Conservation (phyloP, 1,284 basidiomycete genomes). For the Laetiporus sulphureus region DNA sequence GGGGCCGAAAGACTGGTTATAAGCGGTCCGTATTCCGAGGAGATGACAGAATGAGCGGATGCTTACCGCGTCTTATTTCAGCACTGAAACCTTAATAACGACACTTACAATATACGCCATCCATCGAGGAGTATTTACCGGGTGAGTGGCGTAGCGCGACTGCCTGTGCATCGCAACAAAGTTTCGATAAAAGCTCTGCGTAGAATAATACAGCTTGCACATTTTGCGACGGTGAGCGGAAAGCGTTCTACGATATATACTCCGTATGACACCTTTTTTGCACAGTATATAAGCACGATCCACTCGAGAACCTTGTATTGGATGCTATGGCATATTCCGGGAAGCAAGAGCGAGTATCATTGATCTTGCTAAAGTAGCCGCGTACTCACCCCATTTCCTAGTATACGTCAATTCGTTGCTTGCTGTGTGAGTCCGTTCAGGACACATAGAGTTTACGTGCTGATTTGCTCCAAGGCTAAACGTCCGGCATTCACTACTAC, state of each 20-base stretch:
- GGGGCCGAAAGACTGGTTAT: constrained; percentile 4
- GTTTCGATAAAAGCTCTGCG: not conserved
- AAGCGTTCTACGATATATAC: not conserved
- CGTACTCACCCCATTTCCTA: not conserved
- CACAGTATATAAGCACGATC: constrained; percentile 3
- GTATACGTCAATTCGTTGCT: constrained; percentile 7
- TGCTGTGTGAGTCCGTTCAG: constrained; percentile 3
- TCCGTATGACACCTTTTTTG: not conserved
- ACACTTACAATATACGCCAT: constrained; percentile 7
- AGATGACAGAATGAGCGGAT: constrained; percentile 2
- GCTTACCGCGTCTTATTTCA: not conserved
- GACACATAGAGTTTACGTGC: not conserved
- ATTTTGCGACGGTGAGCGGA: constrained; percentile 5
- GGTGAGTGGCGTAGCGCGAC: not conserved
- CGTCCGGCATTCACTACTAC: constrained; percentile 4
- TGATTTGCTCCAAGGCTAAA: not conserved
- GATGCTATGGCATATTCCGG: constrained; percentile 6
- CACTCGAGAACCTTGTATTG: constrained; percentile 1
- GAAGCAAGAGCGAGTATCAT: constrained; percentile 1
- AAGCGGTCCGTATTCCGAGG: not conserved
- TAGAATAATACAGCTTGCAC: constrained; percentile 4
- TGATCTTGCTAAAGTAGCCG: not conserved
- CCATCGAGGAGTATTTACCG: constrained; percentile 7
- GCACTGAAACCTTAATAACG: constrained; percentile 4
- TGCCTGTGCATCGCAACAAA: not conserved